A percentile compares a stretch with the other conserved stretches of the same genome.
phyloP scores from a whole-genome alignment of 2,329 filamentous ascomycete genomes.

The Coniochaeta sp. region DNA sequence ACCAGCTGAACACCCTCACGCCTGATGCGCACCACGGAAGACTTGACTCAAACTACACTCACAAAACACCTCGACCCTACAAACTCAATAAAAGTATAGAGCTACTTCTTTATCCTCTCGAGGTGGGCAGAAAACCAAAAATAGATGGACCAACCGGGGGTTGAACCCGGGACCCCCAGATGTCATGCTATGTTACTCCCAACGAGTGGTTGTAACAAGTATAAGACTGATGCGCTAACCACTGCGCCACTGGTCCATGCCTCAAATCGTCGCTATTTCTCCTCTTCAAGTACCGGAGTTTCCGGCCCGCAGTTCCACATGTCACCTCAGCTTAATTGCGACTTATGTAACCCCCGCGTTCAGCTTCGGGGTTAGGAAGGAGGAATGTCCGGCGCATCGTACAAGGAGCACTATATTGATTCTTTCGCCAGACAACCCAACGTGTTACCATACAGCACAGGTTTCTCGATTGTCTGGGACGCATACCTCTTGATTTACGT shows the following conservation, averaged over 20 bases:
- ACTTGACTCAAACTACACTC: too few species aligned
- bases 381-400: neutral
- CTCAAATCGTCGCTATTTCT: neutral
- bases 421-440: neutral
- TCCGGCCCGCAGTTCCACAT: neutral
- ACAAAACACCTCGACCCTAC: too few species aligned
- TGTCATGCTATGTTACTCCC: slow-evolving; percentile 1
- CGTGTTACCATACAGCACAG: neutral
- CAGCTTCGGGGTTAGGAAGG: neutral
- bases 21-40: too few species aligned
- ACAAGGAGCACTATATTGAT: too few species aligned
- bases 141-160: slow-evolving; percentile 2
- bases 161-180: slow-evolving; percentile 2
- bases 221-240: slow-evolving; percentile 3
- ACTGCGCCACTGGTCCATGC: slow-evolving; percentile 1
- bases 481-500: neutral
- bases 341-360: neutral
- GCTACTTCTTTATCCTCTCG: too few species aligned
- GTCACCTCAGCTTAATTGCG: neutral
- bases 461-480: neutral
- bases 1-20: too few species aligned
- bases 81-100: too few species aligned
- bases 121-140: neutral
- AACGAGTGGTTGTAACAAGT: neutral
- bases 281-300: neutral